Evolutionary conservation across 2,329 filamentous ascomycete genomes (phyloP).

Genomic region (Beauveria sp.): DNA sequence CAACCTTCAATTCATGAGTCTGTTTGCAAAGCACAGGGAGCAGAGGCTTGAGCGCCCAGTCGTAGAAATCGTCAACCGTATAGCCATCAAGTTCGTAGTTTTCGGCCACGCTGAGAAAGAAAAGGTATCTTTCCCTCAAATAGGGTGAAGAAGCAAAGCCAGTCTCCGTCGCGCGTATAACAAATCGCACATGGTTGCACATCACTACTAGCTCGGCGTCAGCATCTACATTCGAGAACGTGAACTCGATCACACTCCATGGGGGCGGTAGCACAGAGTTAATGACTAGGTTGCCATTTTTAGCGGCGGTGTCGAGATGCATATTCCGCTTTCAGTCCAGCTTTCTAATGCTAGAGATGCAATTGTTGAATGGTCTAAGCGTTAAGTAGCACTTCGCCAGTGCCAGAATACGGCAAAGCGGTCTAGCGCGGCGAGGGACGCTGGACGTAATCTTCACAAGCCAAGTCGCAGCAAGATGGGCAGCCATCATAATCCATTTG

Average conservation of each 20-base stretch:
- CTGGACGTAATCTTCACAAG: too few relatives aligned
- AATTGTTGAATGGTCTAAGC: too few relatives aligned
- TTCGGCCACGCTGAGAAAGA: neutral
- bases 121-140: neutral
- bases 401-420: too few relatives aligned
- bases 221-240: neutral
- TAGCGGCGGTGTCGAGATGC: too few relatives aligned
- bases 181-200: slow-evolving; percentile 1
- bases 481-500: too few relatives aligned
- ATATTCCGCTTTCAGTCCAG: neutral
- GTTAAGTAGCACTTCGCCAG: too few relatives aligned
- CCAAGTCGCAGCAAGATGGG: too few relatives aligned
- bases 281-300: neutral
- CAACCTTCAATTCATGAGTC: neutral
- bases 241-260: neutral
- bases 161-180: neutral
- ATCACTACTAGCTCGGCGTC: neutral
- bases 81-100: neutral
- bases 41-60: neutral
- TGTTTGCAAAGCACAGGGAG: neutral
- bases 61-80: neutral
- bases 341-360: neutral
- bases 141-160: neutral
- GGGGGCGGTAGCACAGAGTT: neutral
- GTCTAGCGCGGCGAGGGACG: too few relatives aligned